A percentile compares a stretch with the other conserved stretches of the same genome.
phyloP scores from a whole-genome alignment of 2,329 filamentous ascomycete genomes.

The Cercospora sp. region DNA sequence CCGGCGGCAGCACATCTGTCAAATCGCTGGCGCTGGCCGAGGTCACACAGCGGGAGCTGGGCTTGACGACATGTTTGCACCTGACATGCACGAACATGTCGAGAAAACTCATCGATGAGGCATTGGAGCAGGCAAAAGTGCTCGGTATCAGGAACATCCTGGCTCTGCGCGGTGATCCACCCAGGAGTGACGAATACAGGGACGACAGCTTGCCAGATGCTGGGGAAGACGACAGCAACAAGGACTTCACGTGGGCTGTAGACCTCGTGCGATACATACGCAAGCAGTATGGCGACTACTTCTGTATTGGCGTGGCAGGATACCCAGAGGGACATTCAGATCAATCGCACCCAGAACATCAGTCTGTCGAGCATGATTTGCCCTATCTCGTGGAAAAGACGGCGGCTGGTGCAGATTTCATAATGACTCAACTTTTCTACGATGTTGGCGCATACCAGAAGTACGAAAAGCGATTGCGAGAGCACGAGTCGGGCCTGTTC shows the following conservation, averaged over 20 bases:
- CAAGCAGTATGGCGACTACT: slow-evolving; percentile 84
- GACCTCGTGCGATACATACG: slow-evolving; percentile 90
- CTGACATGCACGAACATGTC: slow-evolving; percentile 99
- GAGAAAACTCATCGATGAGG: slow-evolving; percentile 77
- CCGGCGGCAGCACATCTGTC: slow-evolving; percentile 84
- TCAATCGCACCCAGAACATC: slow-evolving; percentile 81
- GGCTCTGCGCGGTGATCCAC: slow-evolving; percentile 87
- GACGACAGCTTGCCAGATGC: slow-evolving; percentile 59
- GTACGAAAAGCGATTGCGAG: slow-evolving; percentile 75
- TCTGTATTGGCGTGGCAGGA: slow-evolving; percentile 89
- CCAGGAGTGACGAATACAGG: slow-evolving; percentile 82
- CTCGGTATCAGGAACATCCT: slow-evolving; percentile 92
- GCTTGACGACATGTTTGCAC: slow-evolving; percentile 91
- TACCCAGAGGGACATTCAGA: slow-evolving; percentile 96
- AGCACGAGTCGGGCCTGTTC: slow-evolving; percentile 82
- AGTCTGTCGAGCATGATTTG: slow-evolving; percentile 66
- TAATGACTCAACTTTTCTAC: slow-evolving; percentile 98
- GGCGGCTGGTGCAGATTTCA: slow-evolving; percentile 88
- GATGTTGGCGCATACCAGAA: slow-evolving; percentile 77
- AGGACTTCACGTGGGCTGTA: slow-evolving; percentile 83
- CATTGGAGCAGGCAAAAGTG: slow-evolving; percentile 84
- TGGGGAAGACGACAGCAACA: slow-evolving; percentile 62
- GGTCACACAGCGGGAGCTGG: slow-evolving; percentile 87
- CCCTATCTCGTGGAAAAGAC: slow-evolving; percentile 89
- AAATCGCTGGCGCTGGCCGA: slow-evolving; percentile 95